A percentile compares a stretch with the other conserved stretches of the same genome.
Evolutionary conservation across 2,329 filamentous ascomycete species (phyloP).

Genomic region (Cucurbitaria berberidis): DNA sequence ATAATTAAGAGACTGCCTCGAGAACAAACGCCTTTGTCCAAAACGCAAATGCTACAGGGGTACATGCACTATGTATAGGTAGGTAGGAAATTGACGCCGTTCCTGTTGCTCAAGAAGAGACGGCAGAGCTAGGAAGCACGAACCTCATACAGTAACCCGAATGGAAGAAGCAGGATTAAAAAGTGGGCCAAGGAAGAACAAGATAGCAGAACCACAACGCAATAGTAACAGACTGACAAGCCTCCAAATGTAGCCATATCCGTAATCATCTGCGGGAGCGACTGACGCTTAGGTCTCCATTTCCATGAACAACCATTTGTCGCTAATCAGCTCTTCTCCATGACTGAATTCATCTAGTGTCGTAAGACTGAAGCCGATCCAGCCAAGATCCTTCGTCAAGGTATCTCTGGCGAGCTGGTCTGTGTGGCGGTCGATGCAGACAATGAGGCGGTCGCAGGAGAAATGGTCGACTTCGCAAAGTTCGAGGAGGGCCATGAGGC

Average conservation of each 20-base stretch:
- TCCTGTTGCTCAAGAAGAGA: not conserved
- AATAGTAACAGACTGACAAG: not conserved
- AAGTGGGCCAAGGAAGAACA: not conserved
- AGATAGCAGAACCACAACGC: not conserved
- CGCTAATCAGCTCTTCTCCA: slow-evolving; percentile 66
- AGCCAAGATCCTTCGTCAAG: slow-evolving; percentile 82
- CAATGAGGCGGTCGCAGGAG: slow-evolving; percentile 76
- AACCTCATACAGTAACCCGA: not conserved
- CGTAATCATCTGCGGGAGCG: not conserved
- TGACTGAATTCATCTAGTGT: slow-evolving; percentile 79
- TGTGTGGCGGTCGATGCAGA: slow-evolving; percentile 77
- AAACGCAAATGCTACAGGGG: not conserved
- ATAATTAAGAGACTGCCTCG: not conserved
- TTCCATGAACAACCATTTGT: slow-evolving; percentile 82
- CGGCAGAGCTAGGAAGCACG: not conserved
- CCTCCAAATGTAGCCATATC: not conserved
- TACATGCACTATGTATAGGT: slow-evolving; percentile 1
- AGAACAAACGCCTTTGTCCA: not conserved
- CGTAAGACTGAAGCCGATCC: slow-evolving; percentile 88
- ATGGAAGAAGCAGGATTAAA: not conserved
- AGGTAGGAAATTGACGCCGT: not conserved
- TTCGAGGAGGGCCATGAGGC: slow-evolving; percentile 85
- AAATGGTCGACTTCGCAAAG: slow-evolving; percentile 75
- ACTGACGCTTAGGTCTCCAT: slow-evolving; percentile 71
- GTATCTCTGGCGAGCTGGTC: slow-evolving; percentile 67